Conservation (phyloP, 2,329 filamentous ascomycete genomes). For the Didymella segeticola region DNA sequence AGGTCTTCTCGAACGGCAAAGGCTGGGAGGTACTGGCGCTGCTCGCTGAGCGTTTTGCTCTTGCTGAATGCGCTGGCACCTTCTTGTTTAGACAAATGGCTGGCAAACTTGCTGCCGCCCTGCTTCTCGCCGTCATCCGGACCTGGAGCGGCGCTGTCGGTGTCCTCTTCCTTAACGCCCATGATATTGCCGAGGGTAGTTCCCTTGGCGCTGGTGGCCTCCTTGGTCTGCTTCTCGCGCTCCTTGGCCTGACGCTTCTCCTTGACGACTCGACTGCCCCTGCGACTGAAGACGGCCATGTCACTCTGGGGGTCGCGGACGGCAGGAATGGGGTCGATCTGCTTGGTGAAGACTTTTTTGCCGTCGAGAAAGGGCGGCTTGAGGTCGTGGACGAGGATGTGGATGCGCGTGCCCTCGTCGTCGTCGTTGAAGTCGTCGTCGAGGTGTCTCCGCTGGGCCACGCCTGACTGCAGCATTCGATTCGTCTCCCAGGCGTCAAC, state of each 20-base stretch:
- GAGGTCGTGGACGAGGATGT: slow-evolving; percentile 91
- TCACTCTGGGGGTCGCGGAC: slow-evolving; percentile 94
- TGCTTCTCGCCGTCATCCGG: slow-evolving; percentile 75
- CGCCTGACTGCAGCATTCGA: slow-evolving; percentile 94
- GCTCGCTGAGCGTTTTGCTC: slow-evolving; percentile 87
- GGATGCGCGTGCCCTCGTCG: slow-evolving; percentile 85
- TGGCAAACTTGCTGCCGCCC: slow-evolving; percentile 78
- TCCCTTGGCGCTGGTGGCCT: slow-evolving; percentile 90
- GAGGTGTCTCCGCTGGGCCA: slow-evolving; percentile 86
- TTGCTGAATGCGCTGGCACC: slow-evolving; percentile 89
- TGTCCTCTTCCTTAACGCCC: slow-evolving; percentile 90
- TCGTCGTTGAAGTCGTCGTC: slow-evolving; percentile 86
- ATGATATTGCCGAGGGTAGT: slow-evolving; percentile 94
- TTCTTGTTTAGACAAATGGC: slow-evolving; percentile 86
- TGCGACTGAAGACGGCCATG: slow-evolving; percentile 97
- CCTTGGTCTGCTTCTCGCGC: slow-evolving; percentile 89
- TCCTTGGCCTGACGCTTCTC: slow-evolving; percentile 92
- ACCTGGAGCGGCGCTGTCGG: slow-evolving; percentile 82
- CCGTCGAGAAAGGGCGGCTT: slow-evolving; percentile 95
- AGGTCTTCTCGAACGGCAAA: slow-evolving; percentile 96
- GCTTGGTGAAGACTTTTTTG: slow-evolving; percentile 94
- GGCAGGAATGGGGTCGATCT: slow-evolving; percentile 91
- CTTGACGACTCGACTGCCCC: slow-evolving; percentile 90
- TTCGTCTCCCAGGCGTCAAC: slow-evolving; percentile 99
- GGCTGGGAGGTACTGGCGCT: slow-evolving; percentile 90